Percentiles rank a stretch among this genome's conserved stretches.
phyloP scores from a whole-genome alignment of 2,329 filamentous ascomycete genomes.

The Colletotrichum zoysiae region DNA sequence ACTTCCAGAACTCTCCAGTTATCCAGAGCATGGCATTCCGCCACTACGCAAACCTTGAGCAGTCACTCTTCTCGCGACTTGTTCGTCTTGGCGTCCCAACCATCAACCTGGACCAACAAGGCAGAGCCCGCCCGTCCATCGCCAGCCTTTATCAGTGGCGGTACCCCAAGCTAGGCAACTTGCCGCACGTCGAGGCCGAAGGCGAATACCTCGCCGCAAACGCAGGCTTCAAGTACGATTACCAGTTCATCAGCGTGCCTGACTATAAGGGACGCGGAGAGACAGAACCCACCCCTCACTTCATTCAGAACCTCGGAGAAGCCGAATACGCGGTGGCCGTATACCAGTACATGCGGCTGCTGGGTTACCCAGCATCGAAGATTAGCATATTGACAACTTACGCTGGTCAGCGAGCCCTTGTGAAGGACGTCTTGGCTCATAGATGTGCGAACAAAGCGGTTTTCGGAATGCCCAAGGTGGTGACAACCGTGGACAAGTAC shows the following conservation, averaged over 20 bases:
- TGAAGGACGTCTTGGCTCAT: constrained; percentile 86
- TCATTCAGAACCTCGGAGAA: constrained; percentile 95
- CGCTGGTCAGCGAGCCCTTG: constrained; percentile 88
- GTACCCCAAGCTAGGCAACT: constrained; percentile 82
- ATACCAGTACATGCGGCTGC: constrained; percentile 96
- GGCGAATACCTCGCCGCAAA: constrained; percentile 86
- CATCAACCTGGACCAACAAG: constrained; percentile 92
- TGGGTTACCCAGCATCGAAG: constrained; percentile 86
- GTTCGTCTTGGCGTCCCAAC: constrained; percentile 93
- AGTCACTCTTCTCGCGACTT: constrained; percentile 92
- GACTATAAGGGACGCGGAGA: constrained; percentile 94
- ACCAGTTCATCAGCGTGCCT: constrained; percentile 95
- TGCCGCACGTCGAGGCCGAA: constrained; percentile 77
- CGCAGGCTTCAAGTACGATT: constrained; percentile 92
- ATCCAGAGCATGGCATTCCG: constrained; percentile 95
- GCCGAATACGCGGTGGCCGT: constrained; percentile 97
- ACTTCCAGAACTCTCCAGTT: constrained; percentile 95
- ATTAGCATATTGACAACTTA: constrained; percentile 96
- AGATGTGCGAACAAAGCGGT: constrained; percentile 85
- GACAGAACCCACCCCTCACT: constrained; percentile 90
- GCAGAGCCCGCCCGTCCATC: constrained; percentile 87
- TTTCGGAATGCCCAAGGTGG: constrained; percentile 89
- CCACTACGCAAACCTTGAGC: constrained; percentile 95
- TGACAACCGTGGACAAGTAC: constrained; percentile 98
- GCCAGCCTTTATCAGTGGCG: constrained; percentile 94